Conservation (phyloP, 1,284 basidiomycete genomes). For the Sphagnurus paluster region DNA sequence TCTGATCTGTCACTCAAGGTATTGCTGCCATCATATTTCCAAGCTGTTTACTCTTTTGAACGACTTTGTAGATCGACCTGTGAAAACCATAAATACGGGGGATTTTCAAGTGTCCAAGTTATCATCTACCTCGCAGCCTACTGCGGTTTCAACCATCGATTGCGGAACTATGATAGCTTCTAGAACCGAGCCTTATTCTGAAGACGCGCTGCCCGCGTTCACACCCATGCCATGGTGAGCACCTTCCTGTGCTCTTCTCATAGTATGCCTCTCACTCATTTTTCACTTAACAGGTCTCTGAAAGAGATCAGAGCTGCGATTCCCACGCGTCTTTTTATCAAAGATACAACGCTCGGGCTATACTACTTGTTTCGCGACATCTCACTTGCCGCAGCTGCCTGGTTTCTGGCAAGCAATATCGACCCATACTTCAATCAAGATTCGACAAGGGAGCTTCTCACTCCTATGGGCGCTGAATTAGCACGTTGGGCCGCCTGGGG, state of each 20-base stretch:
- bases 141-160: too few species aligned
- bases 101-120: too few species aligned
- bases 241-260: neutral
- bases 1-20: too few species aligned
- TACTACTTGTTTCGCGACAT: slow-evolving; percentile 48
- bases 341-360: slow-evolving; percentile 38
- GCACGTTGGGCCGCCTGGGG: slow-evolving; percentile 44
- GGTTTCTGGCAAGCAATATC: slow-evolving; percentile 45
- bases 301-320: slow-evolving; percentile 56
- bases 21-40: too few species aligned
- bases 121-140: too few species aligned
- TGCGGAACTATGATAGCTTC: too few species aligned
- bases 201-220: slow-evolving; percentile 42
- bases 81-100: too few species aligned
- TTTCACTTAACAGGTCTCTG: slow-evolving; percentile 39
- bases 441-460: slow-evolving; percentile 27
- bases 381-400: slow-evolving; percentile 42
- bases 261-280: neutral
- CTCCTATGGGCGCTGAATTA: slow-evolving; percentile 35
- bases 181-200: slow-evolving; percentile 29
- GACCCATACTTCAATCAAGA: slow-evolving; percentile 42
- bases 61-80: too few species aligned
- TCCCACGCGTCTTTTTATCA: slow-evolving; percentile 46
- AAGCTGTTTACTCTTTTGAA: too few species aligned
- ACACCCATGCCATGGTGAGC: slow-evolving; percentile 48